Evolutionary conservation across 306 rosid genomes (phyloP).

Genomic region (Ziziphus jujuba): DNA sequence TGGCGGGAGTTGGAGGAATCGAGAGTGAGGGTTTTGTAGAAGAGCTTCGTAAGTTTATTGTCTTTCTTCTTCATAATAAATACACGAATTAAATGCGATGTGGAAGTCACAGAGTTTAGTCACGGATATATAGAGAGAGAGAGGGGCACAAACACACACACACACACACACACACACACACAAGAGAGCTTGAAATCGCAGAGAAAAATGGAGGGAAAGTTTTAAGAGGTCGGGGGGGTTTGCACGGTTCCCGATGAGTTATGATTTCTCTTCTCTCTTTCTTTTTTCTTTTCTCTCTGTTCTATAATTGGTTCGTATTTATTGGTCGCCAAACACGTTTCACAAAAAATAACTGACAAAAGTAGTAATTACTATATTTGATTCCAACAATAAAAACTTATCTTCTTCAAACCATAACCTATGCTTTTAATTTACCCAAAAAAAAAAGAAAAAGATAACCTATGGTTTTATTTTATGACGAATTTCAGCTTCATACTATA

Average conservation of each 20-base stretch:
- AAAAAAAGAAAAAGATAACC: too few relatives aligned
- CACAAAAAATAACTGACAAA: background rate
- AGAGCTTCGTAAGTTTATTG: background rate
- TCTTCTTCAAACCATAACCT: too few relatives aligned
- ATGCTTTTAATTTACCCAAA: too few relatives aligned
- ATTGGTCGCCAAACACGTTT: background rate
- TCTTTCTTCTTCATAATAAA: background rate
- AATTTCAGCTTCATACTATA: too few relatives aligned
- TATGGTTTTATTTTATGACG: too few relatives aligned
- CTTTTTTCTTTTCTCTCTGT: background rate
- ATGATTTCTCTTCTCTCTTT: background rate
- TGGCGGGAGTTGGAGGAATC: conserved; percentile 21
- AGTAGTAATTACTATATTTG: background rate
- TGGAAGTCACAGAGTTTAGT: conserved; percentile 3
- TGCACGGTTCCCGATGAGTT: background rate
- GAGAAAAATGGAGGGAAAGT: background rate
- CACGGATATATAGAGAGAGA: background rate
- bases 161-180: too few relatives aligned
- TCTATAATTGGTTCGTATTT: conserved; percentile 2
- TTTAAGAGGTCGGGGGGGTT: background rate
- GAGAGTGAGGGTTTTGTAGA: conserved; percentile 36
- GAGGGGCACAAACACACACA: too few relatives aligned
- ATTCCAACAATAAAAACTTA: too few relatives aligned
- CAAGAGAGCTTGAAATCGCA: background rate
- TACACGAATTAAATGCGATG: conserved; percentile 11